Conservation (phyloP, 2,329 filamentous ascomycete species). For the Pestalotiopsis sp. region DNA sequence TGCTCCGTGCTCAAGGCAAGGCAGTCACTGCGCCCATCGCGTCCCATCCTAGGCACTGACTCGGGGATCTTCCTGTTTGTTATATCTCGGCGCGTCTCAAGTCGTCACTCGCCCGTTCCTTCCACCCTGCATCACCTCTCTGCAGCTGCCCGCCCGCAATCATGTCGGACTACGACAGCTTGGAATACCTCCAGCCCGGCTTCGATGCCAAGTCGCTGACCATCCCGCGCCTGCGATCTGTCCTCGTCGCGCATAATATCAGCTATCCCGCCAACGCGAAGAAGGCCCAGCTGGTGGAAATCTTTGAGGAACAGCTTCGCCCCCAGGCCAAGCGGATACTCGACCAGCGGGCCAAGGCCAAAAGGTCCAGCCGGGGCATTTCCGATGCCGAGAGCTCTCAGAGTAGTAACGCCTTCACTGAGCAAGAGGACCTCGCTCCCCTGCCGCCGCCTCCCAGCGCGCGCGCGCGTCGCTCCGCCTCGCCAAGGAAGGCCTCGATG, state of each 20-base stretch:
- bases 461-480: constrained; percentile 54
- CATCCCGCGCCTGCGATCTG: constrained; percentile 84
- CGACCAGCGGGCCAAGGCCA: constrained; percentile 73
- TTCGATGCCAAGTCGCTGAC: constrained; percentile 87
- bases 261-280: constrained; percentile 87
- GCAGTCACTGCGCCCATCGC: not conserved
- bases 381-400: constrained; percentile 68
- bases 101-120: not conserved
- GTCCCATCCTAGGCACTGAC: not conserved
- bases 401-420: constrained; percentile 62
- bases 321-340: constrained; percentile 80
- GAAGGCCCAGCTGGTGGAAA: constrained; percentile 82
- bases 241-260: constrained; percentile 87
- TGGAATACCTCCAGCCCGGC: constrained; percentile 82
- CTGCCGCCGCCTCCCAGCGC: constrained; percentile 42
- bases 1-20: not conserved
- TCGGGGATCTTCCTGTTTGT: not conserved
- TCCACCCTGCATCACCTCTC: not conserved
- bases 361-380: constrained; percentile 87
- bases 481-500: constrained; percentile 56
- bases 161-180: constrained; percentile 67
- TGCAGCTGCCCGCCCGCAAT: constrained; percentile 16
- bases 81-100: not conserved
- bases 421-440: constrained; percentile 58
- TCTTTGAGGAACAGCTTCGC: constrained; percentile 79